Percentiles rank a stretch among this genome's conserved stretches.
Conservation (phyloP, 2,329 filamentous ascomycete species). For the Aspergillus alliaceus region DNA sequence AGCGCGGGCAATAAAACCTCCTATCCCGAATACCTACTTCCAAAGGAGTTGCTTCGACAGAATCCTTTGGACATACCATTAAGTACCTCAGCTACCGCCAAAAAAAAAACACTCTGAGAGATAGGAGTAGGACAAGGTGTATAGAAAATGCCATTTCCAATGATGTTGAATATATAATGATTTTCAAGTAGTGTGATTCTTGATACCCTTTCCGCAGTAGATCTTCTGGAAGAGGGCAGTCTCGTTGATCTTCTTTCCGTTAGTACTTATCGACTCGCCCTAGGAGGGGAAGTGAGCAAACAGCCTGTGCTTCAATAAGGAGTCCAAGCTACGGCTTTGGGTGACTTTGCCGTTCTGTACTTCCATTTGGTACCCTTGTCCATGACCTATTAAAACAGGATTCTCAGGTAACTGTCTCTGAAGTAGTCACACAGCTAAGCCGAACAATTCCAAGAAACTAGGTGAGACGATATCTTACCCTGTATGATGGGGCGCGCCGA, state of each 20-base stretch:
- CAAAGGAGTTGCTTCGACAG: background rate
- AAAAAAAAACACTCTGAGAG: background rate
- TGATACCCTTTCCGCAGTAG: background rate
- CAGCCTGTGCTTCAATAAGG: too few species aligned
- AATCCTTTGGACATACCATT: background rate
- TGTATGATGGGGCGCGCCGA: too few species aligned
- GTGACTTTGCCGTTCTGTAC: too few species aligned
- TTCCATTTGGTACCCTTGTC: too few species aligned
- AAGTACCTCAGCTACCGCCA: background rate
- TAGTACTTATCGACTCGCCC: too few species aligned
- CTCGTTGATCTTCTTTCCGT: background rate
- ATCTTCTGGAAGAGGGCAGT: background rate
- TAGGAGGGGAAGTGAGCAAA: too few species aligned
- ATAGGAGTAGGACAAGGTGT: background rate
- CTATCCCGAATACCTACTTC: background rate
- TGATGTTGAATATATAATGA: background rate
- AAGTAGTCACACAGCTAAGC: too few species aligned
- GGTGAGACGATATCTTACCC: too few species aligned
- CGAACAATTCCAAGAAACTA: too few species aligned
- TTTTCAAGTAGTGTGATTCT: background rate
- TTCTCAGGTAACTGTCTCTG: too few species aligned
- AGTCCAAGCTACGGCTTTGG: too few species aligned
- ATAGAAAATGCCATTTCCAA: background rate
- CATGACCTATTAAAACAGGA: too few species aligned
- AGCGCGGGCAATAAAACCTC: background rate